phyloP scores from a whole-genome alignment of 177 flowering plant species.

The Vitis hybrid region DNA sequence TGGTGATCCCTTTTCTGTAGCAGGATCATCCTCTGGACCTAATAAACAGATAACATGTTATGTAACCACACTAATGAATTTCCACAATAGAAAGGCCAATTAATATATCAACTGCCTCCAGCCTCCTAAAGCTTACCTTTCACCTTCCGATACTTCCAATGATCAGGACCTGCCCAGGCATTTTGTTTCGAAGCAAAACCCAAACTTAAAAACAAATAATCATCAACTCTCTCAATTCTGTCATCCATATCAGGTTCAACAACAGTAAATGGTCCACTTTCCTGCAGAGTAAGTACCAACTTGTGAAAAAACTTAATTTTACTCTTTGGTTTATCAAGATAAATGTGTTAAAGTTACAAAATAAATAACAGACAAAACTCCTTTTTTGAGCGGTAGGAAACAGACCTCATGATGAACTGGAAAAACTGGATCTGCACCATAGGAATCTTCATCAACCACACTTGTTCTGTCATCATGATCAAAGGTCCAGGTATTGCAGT shows the following conservation, averaged over 20 bases:
- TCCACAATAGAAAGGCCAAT: constrained; percentile 3
- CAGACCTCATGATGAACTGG: constrained; percentile 52
- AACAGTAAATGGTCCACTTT: constrained; percentile 31
- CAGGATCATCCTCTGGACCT: constrained; percentile 46
- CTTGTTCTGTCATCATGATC: constrained; percentile 63
- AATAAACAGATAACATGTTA: constrained; percentile 11
- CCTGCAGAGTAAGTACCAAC: constrained; percentile 42
- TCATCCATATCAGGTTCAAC: constrained; percentile 51
- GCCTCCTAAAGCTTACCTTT: constrained; percentile 44
- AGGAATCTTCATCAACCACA: constrained; percentile 41
- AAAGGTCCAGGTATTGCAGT: constrained; percentile 35
- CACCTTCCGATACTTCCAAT: constrained; percentile 84
- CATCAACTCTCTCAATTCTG: constrained; percentile 56
- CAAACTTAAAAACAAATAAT: constrained; percentile 52
- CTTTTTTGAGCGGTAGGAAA: not conserved
- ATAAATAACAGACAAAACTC: not conserved
- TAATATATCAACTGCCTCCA: not conserved
- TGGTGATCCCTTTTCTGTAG: constrained; percentile 41
- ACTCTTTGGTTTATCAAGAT: not conserved
- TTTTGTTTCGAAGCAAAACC: constrained; percentile 70
- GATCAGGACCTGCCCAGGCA: constrained; percentile 99
- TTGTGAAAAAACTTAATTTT: constrained; percentile 3
- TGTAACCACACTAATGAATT: constrained; percentile 6
- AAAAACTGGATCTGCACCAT: constrained; percentile 36
- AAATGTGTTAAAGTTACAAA: not conserved